Conservation (phyloP, 768 basidiomycete genomes). For the Piloderma croceum region DNA sequence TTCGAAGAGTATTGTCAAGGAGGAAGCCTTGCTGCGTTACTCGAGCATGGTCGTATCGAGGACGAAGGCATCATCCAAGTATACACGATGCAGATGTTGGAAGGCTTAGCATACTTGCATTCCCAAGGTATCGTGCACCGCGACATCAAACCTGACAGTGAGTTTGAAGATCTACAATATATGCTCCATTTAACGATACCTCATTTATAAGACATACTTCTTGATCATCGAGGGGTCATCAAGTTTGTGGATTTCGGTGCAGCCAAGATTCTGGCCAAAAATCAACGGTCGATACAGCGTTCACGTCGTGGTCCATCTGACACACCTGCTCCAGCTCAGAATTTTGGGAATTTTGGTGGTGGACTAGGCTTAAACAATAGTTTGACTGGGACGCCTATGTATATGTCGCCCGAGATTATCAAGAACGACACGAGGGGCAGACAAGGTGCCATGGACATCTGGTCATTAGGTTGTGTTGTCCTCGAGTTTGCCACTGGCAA, state of each 20-base stretch:
- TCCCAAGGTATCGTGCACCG: constrained; percentile 89
- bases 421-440: constrained; percentile 85
- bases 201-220: constrained; percentile 64
- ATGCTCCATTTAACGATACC: constrained; percentile 1
- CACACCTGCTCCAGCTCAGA: constrained; percentile 22
- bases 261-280: constrained; percentile 90
- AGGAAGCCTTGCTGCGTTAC: constrained; percentile 80
- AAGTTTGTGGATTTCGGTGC: constrained; percentile 98
- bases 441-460: constrained; percentile 96
- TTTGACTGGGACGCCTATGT: constrained; percentile 97
- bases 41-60: constrained; percentile 93
- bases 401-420: constrained; percentile 99
- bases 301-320: constrained; percentile 54
- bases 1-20: constrained; percentile 99
- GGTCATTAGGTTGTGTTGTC: constrained; percentile 97
- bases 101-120: constrained; percentile 91
- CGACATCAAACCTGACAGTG: constrained; percentile 98
- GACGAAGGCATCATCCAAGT: constrained; percentile 94
- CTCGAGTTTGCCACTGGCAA: constrained; percentile 94
- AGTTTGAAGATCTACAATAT: constrained; percentile 35
- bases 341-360: constrained; percentile 30
- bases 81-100: constrained; percentile 95
- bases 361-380: constrained; percentile 68
- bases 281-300: constrained; percentile 73
- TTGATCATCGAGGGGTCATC: constrained; percentile 85